phyloP scores from a whole-genome alignment of 495 filamentous ascomycete genomes.

The Sordaria brevicollis region DNA sequence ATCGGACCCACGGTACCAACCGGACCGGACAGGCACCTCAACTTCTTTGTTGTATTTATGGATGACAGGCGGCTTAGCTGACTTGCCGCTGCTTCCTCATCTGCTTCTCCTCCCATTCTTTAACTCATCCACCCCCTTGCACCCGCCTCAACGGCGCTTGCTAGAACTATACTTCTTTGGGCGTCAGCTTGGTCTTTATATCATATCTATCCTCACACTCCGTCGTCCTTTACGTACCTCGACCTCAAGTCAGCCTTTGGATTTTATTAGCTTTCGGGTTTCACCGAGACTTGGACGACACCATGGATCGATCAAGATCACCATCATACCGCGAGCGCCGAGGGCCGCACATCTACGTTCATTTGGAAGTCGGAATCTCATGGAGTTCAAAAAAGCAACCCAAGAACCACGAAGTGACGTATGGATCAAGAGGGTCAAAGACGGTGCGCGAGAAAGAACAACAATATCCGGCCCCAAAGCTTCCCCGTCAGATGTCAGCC shows the following conservation, averaged over 20 bases:
- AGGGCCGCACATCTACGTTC: constrained; percentile 35
- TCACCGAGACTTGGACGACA: not conserved
- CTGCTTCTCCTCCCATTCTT: not conserved
- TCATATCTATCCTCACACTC: not conserved
- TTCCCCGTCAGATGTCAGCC: constrained; percentile 32
- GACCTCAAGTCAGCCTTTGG: constrained; percentile 2
- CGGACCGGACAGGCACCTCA: not conserved
- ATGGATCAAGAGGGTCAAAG: constrained; percentile 18
- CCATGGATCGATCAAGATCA: constrained; percentile 20
- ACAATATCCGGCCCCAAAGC: constrained; percentile 13
- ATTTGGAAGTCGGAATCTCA: constrained; percentile 36
- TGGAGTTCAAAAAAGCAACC: constrained; percentile 27
- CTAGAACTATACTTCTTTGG: not conserved
- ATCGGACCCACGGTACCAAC: not conserved
- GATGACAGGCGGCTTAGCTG: not conserved
- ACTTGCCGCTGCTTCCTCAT: not conserved
- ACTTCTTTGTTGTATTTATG: not conserved
- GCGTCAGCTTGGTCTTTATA: not conserved
- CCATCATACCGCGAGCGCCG: constrained; percentile 10
- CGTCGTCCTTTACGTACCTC: not conserved
- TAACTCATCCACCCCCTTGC: not conserved
- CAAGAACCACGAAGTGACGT: constrained; percentile 33
- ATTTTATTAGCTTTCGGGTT: constrained; percentile 10
- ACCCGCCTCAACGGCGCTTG: not conserved
- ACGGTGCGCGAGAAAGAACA: constrained; percentile 19